Percentiles rank a stretch among this genome's conserved stretches.
Evolutionary conservation across 768 basidiomycete species (phyloP).

Genomic region (Agaricus sinodeliciosus): DNA sequence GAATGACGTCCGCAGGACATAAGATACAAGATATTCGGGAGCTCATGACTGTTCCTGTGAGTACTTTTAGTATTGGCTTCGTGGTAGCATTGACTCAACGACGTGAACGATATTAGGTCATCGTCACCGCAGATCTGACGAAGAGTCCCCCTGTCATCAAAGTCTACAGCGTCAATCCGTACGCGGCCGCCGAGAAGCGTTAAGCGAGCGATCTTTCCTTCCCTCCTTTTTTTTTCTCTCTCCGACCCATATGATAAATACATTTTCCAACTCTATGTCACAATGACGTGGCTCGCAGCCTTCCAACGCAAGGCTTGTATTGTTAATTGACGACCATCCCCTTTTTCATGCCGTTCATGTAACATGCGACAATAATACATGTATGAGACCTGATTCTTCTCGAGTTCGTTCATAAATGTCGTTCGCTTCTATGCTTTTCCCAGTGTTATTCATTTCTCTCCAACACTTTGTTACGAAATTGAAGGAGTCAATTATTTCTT

Average conservation of each 20-base stretch:
- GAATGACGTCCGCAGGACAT: constrained; percentile 70
- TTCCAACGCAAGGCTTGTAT: constrained; percentile 6
- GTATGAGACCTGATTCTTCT: background rate
- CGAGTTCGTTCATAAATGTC: background rate
- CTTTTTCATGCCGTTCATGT: background rate
- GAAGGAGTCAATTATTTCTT: too few species aligned
- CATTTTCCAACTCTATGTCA: background rate
- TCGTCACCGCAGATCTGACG: constrained; percentile 90
- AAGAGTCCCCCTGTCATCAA: constrained; percentile 97
- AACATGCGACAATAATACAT: background rate
- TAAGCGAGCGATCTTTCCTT: constrained; percentile 1
- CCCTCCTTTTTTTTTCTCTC: background rate
- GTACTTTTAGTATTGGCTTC: constrained; percentile 20
- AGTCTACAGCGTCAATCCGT: constrained; percentile 94
- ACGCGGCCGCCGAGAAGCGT: constrained; percentile 39
- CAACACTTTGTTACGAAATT: background rate
- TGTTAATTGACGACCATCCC: background rate
- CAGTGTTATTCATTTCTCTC: background rate
- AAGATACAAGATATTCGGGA: constrained; percentile 94
- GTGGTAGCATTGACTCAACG: constrained; percentile 6
- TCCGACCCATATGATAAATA: background rate
- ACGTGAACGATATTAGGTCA: constrained; percentile 49
- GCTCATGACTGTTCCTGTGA: constrained; percentile 87
- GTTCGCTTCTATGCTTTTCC: too few species aligned
- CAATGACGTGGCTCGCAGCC: background rate